Evolutionary conservation across 2,329 filamentous ascomycete genomes (phyloP), one percentile per base, ranked within the genome.

Genomic region (Metarhizium guizhouense): DNA sequence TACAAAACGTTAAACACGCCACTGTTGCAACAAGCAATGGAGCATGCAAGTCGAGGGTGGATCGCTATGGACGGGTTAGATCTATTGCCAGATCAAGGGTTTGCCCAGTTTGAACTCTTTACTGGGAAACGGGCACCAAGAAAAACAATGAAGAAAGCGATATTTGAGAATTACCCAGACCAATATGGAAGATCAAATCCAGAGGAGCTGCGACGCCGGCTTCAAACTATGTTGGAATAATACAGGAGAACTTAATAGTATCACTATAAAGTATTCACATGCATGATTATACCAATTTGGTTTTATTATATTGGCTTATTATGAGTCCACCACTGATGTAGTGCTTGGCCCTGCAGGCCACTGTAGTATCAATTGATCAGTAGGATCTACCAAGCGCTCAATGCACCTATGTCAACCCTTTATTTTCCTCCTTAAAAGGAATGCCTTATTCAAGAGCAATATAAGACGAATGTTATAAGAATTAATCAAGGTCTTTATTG

Each of bases 81-180:
- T 62, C 77, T 91, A 50, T 70, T 93, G 14, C 86, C 86, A 0
- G 88, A 92, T 66, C 88, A 92, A 65, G 88, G 86, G 0, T 88
- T 88, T 69, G 87, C 88, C 1, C 88, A 92, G 63, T 93, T 92
- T 64, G 88, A 93, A 69, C 70, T 92, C 2, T 90, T 92, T 66
- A 91, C 88, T 0, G 88, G 87, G 0, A 76, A 68, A 7, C 58
- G 68, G 51, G 69, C 70, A 0, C 70, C 70, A 4, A 79, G 87
- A 30, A 74, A 82, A 48, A 68, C 87, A 42, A 92, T 93, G 88
- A 79, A 86, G 58, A 75, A 81, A 47, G 84, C 85, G 62, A 83
- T 87, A 13, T 71, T 79, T 56, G 66, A 67, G 52, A 71, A 76
- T 2, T 78, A 77, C 54, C 70, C 71, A 0, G 70, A 70, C 52